Percentiles rank a stretch among this genome's conserved stretches.
phyloP scores from a whole-genome alignment of 2,329 filamentous ascomycete genomes.

The Stagonosporopsis vannaccii region DNA sequence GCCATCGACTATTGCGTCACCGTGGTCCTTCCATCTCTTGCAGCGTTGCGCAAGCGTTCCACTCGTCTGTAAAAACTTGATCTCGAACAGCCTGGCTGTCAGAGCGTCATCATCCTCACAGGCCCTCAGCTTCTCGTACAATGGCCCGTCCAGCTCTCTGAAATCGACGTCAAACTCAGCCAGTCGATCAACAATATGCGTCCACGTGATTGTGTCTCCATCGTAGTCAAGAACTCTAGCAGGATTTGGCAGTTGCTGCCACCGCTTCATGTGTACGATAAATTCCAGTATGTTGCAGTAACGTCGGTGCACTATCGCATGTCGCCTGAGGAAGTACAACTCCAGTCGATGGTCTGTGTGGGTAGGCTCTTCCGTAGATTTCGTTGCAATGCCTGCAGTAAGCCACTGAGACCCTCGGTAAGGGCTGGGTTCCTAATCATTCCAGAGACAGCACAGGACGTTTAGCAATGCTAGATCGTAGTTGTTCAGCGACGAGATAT shows the following conservation, averaged over 20 bases:
- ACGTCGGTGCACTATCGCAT: conserved; percentile 2
- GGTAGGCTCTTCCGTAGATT: neutral
- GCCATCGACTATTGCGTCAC: neutral
- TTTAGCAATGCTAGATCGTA: conserved; percentile 8
- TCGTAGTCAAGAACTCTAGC: conserved; percentile 1
- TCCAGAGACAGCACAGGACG: conserved; percentile 11
- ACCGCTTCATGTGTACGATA: conserved; percentile 11
- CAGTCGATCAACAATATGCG: neutral
- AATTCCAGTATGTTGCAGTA: conserved; percentile 15
- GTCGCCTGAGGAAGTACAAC: conserved; percentile 10
- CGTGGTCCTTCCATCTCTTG: neutral
- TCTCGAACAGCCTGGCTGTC: neutral
- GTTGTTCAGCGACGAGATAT: neutral
- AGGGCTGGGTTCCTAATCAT: conserved; percentile 7
- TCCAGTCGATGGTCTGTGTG: conserved; percentile 5
- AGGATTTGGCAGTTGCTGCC: conserved; percentile 12
- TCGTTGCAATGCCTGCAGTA: neutral
- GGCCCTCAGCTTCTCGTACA: neutral
- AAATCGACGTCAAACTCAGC: neutral
- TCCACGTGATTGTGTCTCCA: neutral
- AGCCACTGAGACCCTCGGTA: neutral
- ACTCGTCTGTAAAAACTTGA: neutral
- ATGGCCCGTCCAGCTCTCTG: neutral
- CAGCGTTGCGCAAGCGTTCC: conserved; percentile 8
- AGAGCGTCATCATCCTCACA: neutral